Conservation (phyloP, 306 rosid species). For the Benincasa hispida region DNA sequence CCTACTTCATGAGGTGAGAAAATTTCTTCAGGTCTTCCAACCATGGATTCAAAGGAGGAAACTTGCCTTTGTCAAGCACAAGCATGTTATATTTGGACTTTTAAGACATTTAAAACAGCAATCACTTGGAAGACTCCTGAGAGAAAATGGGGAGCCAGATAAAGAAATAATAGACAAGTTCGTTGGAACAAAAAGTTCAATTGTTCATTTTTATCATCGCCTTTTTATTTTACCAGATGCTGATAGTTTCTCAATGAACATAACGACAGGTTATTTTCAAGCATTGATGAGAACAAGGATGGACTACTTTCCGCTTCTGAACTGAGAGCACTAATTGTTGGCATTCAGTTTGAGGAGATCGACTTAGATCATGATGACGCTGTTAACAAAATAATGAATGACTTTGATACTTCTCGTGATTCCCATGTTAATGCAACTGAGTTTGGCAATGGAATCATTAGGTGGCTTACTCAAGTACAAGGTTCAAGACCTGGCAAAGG, state of each 20-base stretch:
- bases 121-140: conserved; percentile 53
- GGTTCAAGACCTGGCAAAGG: conserved; percentile 17
- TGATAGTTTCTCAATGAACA: conserved; percentile 11
- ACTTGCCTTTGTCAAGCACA: conserved; percentile 50
- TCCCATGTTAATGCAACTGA: conserved; percentile 22
- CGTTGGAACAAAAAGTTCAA: conserved; percentile 2
- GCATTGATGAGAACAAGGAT: conserved; percentile 41
- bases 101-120: conserved; percentile 41
- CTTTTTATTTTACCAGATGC: background rate
- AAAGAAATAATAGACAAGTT: conserved; percentile 42
- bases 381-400: conserved; percentile 33
- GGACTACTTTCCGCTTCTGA: conserved; percentile 38
- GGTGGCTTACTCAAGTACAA: conserved; percentile 45
- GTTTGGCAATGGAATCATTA: conserved; percentile 41
- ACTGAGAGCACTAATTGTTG: conserved; percentile 61
- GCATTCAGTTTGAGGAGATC: conserved; percentile 53
- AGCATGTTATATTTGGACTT: conserved; percentile 64
- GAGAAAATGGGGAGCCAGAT: conserved; percentile 51
- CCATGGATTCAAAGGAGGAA: conserved; percentile 86
- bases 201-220: background rate
- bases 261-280: conserved; percentile 40
- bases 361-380: conserved; percentile 58
- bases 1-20: background rate
- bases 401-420: conserved; percentile 54
- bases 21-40: conserved; percentile 59